Base-by-base conservation (phyloP, 1,284 basidiomycete genomes). In the Apiotrichum mycotoxinovorans region DNA sequence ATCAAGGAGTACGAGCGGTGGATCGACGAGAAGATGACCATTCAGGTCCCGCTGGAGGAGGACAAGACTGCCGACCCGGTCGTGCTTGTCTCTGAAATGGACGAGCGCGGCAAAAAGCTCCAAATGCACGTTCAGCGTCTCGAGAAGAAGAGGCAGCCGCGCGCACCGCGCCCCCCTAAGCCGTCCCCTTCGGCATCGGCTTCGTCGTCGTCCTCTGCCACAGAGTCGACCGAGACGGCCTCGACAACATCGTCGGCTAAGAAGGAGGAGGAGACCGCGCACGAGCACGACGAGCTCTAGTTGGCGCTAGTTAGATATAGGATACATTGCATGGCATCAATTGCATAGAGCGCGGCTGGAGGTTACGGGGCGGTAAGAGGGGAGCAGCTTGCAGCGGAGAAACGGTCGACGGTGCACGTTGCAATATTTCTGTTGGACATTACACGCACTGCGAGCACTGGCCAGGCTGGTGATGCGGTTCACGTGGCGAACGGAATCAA, bases 31-130 rank as follows among this genome's bases (percentile, higher is more conserved):
- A 83, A 83, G 75, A 87, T 92, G 41, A 85, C 87, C 78, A 85
- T 84, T 76, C 92, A 95, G 78, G 64, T 71, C 17, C 87, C 85
- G 79, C 73, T 73, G 50, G 83, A 87, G 48, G 81, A 84, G 73
- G 83, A 88, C 68, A 84, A 89, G 72, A 73, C 69, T 4, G 60
- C 63, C 22, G 85, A 95, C 69, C 90, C 91, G 0, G 86, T 87
- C 22, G 83, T 96, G 45, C 82, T 86, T 70, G 86, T 86, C 51
- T 83, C 79, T 65, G 91, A 95, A 75, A 85, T 96, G 83, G 86
- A 87, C 75, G 84, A 85, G 57, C 81, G 86, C 52, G 88, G 88
- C 44, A 88, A 87, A 80, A 83, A 83, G 45, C 78, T 97, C 35
- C 89, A 93, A 79, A 82, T 79, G 51, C 85, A 85, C 57, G 78